Evolutionary conservation across 345 rosid genomes (phyloP), one percentile per base, ranked within the genome.

Genomic region (Pistacia vera): DNA sequence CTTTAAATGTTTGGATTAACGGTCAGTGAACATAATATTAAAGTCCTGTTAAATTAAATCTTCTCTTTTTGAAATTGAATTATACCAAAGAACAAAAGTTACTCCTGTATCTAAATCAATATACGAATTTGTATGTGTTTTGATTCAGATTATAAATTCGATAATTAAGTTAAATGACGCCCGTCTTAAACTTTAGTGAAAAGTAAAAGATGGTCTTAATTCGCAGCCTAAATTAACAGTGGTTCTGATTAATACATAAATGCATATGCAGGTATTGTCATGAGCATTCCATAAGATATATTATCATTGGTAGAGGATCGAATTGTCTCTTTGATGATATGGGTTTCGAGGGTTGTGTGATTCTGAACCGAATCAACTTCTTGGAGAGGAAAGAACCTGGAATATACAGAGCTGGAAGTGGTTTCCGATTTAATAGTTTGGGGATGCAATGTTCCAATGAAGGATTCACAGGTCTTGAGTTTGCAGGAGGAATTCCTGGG

Each of bases 251-350:
- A 8, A 41, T 41, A 41, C 9, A 41, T 41, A 41, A 5, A 41
- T 41, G 46, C 46, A 7, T 41, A 5, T 41, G 80, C 80, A 81
- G 87, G 66, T 85, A 71, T 56, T 85, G 85, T 54, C 75, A 69
- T 8, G 71, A 58, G 71, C 52, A 59, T 52, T 75, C 79, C 54
- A 59, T 85, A 57, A 57, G 65, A 5, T 79, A 54, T 56, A 33
- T 81, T 36, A 52, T 85, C 11, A 68, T 81, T 14, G 85, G 85
- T 17, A 80, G 75, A 61, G 87, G 83, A 68, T 85, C 83, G 35
- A 82, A 85, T 41, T 85, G 83, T 77, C 78, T 85, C 20, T 79
- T 85, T 58, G 83, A 82, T 60, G 83, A 85, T 78, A 16, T 74
- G 75, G 85, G 82, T 57, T 85, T 85, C 36, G 68, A 79, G 54